Base-by-base conservation (phyloP, 2,329 filamentous ascomycete species). In the Trichoderma sp. region DNA sequence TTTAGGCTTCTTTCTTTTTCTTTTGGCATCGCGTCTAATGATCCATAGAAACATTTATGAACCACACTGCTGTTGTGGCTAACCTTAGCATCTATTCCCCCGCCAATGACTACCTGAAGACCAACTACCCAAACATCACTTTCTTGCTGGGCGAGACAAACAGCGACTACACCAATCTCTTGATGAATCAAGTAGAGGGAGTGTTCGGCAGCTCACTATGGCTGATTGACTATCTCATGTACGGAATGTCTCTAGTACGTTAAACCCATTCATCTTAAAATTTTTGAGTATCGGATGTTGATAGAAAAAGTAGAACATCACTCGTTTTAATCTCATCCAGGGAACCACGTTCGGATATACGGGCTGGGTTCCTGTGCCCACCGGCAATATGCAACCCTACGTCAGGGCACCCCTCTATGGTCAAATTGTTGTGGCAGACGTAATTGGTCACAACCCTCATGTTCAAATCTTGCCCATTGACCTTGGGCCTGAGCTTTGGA, bases 21-120 rank as follows among this genome's bases (percentile, higher is more conserved):
- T 39, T 28, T 21, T 7, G 26, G 11, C 3, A 24, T 3, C 18
- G 7, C 3, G n/a, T 39, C 64, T 67, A 21, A 67, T 51, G 18
- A 57, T n/a, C 3, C 2, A 1, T 8, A 67, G 64, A 67, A 24
- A 67, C 64, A 21, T 67, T 67, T 6, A 67, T 67, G 64, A 67
- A 67, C 14, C 64, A 67, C 34, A 67, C 64, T 28, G 51, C 64
- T 26, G 51, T 67, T 67, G 64, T 67, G 21, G 51, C 64, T 6
- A 67, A 67, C n/a, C 64, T 67, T 11, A 58, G 64, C 51, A 67
- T 67, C 32, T 67, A 67, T n/a, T 67, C 64, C 7, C 64, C 64
- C n/a, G 64, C 64, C 12, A 67, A 67, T n/a, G n/a, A n/a, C 12
- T 67, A 57, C 18, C 8, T 67, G 32, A 56, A 58, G 15, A 21